Conservation (phyloP, 2,329 filamentous ascomycete species). For the Neofusicoccum sp. region DNA sequence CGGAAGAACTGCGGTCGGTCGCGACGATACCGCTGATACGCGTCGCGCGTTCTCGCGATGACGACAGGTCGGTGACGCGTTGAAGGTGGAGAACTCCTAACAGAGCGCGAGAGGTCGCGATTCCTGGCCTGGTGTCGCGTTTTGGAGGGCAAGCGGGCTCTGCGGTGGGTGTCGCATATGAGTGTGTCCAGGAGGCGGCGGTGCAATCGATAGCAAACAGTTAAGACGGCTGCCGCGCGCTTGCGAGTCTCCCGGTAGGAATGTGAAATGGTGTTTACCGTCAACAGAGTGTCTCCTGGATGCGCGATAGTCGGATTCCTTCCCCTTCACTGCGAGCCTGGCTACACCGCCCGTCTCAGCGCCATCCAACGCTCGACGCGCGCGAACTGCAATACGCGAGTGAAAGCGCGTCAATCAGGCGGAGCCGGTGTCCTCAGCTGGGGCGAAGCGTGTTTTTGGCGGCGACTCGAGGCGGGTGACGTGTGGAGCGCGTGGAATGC, state of each 20-base stretch:
- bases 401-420: constrained; percentile 11
- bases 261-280: constrained; percentile 18
- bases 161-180: constrained; percentile 14
- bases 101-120: constrained; percentile 4
- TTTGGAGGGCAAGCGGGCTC: background rate
- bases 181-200: constrained; percentile 14
- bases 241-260: constrained; percentile 15
- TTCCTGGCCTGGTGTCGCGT: constrained; percentile 15
- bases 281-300: constrained; percentile 13
- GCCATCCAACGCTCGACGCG: constrained; percentile 15
- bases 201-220: constrained; percentile 14
- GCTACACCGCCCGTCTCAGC: constrained; percentile 18
- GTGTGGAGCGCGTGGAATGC: constrained; percentile 17
- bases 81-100: constrained; percentile 6
- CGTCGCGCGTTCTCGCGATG: constrained; percentile 17
- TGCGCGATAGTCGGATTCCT: constrained; percentile 18
- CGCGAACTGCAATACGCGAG: constrained; percentile 7
- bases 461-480: constrained; percentile 14
- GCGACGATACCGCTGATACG: constrained; percentile 11
- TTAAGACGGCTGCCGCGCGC: constrained; percentile 18
- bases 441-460: constrained; percentile 11
- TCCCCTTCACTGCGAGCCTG: constrained; percentile 14
- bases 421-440: background rate
- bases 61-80: constrained; percentile 1
- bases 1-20: constrained; percentile 17